phyloP scores from a whole-genome alignment of 2,329 filamentous ascomycete species.

The Cryphonectria nitschkei region DNA sequence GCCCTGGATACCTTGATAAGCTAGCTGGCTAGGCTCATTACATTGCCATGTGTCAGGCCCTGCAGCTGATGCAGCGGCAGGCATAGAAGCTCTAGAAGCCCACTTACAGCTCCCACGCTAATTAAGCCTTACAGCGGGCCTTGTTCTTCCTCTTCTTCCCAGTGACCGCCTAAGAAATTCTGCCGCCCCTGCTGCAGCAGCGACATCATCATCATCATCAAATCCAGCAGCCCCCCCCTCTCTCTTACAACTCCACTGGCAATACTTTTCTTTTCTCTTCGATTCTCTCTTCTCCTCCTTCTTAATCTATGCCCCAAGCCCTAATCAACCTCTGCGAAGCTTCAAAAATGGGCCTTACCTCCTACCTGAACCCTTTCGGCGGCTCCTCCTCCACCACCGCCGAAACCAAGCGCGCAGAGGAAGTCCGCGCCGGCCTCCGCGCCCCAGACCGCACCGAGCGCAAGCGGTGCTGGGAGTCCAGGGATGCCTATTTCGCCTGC shows the following conservation, averaged over 20 bases:
- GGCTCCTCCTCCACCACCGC: constrained; percentile 38
- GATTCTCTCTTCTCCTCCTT: not conserved
- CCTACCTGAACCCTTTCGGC: constrained; percentile 50
- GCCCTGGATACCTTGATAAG: not conserved
- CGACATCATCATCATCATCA: constrained; percentile 24
- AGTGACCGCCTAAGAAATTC: constrained; percentile 26
- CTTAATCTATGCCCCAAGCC: constrained; percentile 12
- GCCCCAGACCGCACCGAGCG: constrained; percentile 86
- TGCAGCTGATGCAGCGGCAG: not conserved
- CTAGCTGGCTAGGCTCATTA: not conserved
- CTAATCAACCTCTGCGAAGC: constrained; percentile 13
- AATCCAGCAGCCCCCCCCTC: not conserved
- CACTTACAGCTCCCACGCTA: not conserved
- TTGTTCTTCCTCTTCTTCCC: not conserved
- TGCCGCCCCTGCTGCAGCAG: constrained; percentile 12
- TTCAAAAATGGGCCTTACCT: constrained; percentile 54
- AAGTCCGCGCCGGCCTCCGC: constrained; percentile 61
- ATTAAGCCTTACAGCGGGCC: not conserved
- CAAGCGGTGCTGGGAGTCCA: constrained; percentile 83
- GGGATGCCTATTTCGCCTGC: constrained; percentile 87
- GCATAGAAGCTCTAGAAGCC: constrained; percentile 10
- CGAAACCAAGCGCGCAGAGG: constrained; percentile 51
- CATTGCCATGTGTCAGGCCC: constrained; percentile 5
- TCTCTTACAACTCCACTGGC: not conserved
- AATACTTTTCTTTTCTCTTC: not conserved